Evolutionary conservation across 176 grass and related monocot genomes (phyloP), one percentile per base, ranked within the genome.

Genomic region (Bromus sterilis): DNA sequence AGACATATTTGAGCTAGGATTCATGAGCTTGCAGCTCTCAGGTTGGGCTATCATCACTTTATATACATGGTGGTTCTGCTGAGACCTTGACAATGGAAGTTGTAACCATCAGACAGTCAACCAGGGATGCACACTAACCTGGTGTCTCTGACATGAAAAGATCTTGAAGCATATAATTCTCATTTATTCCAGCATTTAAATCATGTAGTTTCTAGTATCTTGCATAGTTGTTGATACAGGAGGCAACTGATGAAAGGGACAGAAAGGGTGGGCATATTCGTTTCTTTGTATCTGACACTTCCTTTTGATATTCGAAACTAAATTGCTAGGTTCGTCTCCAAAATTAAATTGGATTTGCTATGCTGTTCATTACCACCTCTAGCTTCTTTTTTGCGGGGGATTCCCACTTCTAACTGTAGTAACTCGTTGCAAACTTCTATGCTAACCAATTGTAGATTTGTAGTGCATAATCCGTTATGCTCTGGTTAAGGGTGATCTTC

Each of bases 181-280:
- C 86, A 86, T 89, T 89, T 66, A 89, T 78, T 89, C 66, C 66
- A 67, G 30, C 16, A 89, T 65, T 65, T 46, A 82, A 72, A 71
- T 32, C 34, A 39, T 58, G 78, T 40, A 78, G 88, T 82, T 89
- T 89, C 83, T 77, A 78, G 87, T 85, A 77, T 65, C 63, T 73
- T 78, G 74, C 88, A 78, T 74, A 28, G 43, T 81, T 78, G 65
- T n/a, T 86, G 88, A 86, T 49, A 63, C 66, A 74, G 67, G 56
- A 82, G 79, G 88, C n/a, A 89, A 82, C 78, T 78, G 43, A 26
- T 78, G 88, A 89, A 86, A 89, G 78, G 57, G 88, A 89, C 73
- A 82, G 23, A 73, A 46, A 81, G 18, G 41, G 9, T 53, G 25
- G 62, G 7, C 62, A 76, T 89, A 67, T 74, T 80, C 51, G 66